Percentiles rank a stretch among this genome's conserved stretches.
Conservation (phyloP, 345 rosid genomes). For the Nasturtium officinale region DNA sequence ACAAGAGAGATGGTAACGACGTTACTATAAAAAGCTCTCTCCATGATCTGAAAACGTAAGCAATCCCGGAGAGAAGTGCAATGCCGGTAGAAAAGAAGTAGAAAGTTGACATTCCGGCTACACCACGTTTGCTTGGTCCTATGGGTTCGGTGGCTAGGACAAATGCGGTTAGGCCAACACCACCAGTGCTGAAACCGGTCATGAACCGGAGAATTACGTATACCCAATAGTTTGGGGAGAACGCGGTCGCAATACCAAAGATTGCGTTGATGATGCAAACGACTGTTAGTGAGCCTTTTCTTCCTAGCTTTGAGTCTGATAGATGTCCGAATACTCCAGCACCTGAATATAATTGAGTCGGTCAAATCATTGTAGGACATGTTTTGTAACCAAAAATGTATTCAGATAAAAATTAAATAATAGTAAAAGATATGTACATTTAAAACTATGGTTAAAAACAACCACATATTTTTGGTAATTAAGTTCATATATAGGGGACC, state of each 20-base stretch:
- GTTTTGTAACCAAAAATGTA: slow-evolving; percentile 17
- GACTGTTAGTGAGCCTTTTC: slow-evolving; percentile 83
- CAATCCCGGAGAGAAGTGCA: slow-evolving; percentile 65
- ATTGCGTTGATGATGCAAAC: slow-evolving; percentile 75
- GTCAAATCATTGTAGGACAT: background rate
- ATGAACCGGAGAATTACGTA: slow-evolving; percentile 69
- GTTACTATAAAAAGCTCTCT: slow-evolving; percentile 72
- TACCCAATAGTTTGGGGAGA: slow-evolving; percentile 67
- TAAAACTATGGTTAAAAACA: background rate
- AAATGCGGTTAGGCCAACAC: slow-evolving; percentile 82
- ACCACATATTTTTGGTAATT: background rate
- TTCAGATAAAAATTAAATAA: background rate
- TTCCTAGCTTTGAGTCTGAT: slow-evolving; percentile 84
- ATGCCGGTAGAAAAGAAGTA: slow-evolving; percentile 88
- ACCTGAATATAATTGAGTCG: slow-evolving; percentile 50
- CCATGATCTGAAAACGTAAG: slow-evolving; percentile 74
- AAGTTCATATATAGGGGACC: slow-evolving; percentile 6
- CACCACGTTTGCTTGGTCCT: slow-evolving; percentile 83
- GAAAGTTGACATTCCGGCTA: slow-evolving; percentile 95
- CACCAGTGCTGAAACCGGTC: slow-evolving; percentile 93
- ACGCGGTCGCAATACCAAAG: slow-evolving; percentile 75
- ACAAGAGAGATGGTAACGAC: slow-evolving; percentile 72
- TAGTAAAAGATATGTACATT: background rate
- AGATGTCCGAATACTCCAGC: slow-evolving; percentile 93
- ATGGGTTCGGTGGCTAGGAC: slow-evolving; percentile 88